Percentiles rank a stretch among this genome's conserved stretches.
Conservation (phyloP, 305 asterid species). For the Solanum hybrid region DNA sequence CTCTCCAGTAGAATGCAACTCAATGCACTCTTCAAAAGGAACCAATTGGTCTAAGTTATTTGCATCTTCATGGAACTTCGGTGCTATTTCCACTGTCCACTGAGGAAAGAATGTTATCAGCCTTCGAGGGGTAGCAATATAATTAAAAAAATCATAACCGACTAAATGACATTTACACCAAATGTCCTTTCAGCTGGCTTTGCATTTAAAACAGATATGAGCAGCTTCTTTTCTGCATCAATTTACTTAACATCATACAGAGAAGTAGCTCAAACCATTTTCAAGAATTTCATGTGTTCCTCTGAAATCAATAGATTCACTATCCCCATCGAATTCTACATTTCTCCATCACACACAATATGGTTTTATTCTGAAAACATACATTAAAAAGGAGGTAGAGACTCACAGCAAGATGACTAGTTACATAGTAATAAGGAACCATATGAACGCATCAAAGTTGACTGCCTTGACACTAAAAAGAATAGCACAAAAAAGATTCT, state of each 20-base stretch:
- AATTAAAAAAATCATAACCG: neutral
- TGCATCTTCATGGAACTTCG: conserved; percentile 91
- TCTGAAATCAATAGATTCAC: neutral
- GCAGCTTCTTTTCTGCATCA: neutral
- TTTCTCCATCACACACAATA: neutral
- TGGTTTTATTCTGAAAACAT: neutral
- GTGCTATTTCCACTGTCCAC: conserved; percentile 93
- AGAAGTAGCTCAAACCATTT: neutral
- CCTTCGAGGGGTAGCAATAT: neutral
- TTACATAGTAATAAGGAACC: neutral
- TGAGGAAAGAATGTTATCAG: conserved; percentile 30
- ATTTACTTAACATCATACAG: neutral
- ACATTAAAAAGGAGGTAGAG: neutral
- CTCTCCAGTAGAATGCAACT: conserved; percentile 64
- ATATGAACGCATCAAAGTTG: neutral
- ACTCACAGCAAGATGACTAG: neutral
- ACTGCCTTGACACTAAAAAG: neutral
- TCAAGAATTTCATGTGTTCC: neutral
- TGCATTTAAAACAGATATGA: neutral
- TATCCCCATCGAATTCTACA: neutral
- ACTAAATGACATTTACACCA: neutral
- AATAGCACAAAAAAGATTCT: neutral
- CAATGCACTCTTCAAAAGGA: conserved; percentile 84
- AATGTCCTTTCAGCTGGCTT: conserved; percentile 5
- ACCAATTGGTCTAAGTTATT: conserved; percentile 86